Evolutionary conservation across 1,284 basidiomycete genomes (phyloP), one percentile per base, ranked within the genome.

Genomic region (Leccinum pallidistipes): DNA sequence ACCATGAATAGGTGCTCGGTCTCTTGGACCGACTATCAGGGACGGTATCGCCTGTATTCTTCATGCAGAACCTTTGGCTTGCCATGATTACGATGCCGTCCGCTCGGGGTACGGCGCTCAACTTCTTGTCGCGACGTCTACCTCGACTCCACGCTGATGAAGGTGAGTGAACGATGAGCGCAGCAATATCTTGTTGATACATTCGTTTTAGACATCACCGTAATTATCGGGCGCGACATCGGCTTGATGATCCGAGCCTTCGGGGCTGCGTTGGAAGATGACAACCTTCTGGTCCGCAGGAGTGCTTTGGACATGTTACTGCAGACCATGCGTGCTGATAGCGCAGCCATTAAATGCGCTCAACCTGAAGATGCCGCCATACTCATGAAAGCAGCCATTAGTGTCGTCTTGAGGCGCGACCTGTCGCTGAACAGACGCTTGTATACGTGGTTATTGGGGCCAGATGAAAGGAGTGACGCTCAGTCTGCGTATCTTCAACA

Each of bases 61-160:
- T 98, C 80, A 85, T 97, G 67, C 95, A 98, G 74, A 98, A 94
- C 67, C 81, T 98, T 45, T 98, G 96, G 92, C 83, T 98, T 27
- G 86, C 94, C 56, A 91, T 98, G 82, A 83, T 98, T 60, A 96
- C 95, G 0, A 90, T 91, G n/a, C 90, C 95, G 0, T 83, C 87
- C 7, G 90, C 92, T 12, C 87, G 97, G 43, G 90, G 93, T 18
- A 90, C 95, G 0, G 88, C 95, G 0, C 80, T 98, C 45, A 97
- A 94, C 74, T 95, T 93, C 72, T 84, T 99, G 16, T 82, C 89
- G 9, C 85, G 93, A 21, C 83, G 94, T 34, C 75, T 98, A 68
- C 91, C 93, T 9, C 83, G 79, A 38, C 71, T 90, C 51, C 83
- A 86, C 65, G 79, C 83, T 1, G 82, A 88, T 56, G 90, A 93